A percentile compares a stretch with the other conserved stretches of the same genome.
Conservation (phyloP, 2,329 filamentous ascomycete genomes). For the Cercospora janseana region DNA sequence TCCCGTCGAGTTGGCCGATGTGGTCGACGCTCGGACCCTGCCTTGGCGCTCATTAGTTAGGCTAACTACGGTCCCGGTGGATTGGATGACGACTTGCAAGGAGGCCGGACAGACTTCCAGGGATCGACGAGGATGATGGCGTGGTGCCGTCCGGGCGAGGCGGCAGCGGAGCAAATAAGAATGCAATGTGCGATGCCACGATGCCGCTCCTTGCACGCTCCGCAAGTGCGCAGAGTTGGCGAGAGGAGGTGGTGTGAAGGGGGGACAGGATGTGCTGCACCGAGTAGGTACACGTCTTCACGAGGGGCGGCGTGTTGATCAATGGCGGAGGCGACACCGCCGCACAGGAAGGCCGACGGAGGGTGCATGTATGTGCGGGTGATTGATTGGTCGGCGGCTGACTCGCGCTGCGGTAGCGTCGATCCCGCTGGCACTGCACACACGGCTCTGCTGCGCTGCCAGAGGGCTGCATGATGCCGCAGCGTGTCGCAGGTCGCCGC, state of each 20-base stretch:
- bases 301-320: too few species aligned
- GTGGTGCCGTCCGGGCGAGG: too few species aligned
- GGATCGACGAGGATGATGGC: conserved; percentile 1
- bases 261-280: too few species aligned
- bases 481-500: too few species aligned
- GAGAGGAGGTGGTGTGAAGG: not conserved
- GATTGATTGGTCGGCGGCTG: conserved; percentile 3
- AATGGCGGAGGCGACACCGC: conserved; percentile 10
- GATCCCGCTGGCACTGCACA: not conserved
- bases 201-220: too few species aligned
- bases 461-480: not conserved
- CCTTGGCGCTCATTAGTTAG: not conserved
- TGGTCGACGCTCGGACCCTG: too few species aligned
- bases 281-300: too few species aligned
- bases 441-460: not conserved
- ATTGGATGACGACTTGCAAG: conserved; percentile 3
- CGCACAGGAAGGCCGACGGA: not conserved
- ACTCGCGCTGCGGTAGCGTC: conserved; percentile 3
- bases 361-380: not conserved
- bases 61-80: not conserved
- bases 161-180: too few species aligned
- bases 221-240: not conserved
- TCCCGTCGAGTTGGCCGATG: too few species aligned
- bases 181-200: too few species aligned
- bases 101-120: not conserved